Base-by-base conservation (phyloP, 179 eudicot genomes). In the Actinidia chinensis region DNA sequence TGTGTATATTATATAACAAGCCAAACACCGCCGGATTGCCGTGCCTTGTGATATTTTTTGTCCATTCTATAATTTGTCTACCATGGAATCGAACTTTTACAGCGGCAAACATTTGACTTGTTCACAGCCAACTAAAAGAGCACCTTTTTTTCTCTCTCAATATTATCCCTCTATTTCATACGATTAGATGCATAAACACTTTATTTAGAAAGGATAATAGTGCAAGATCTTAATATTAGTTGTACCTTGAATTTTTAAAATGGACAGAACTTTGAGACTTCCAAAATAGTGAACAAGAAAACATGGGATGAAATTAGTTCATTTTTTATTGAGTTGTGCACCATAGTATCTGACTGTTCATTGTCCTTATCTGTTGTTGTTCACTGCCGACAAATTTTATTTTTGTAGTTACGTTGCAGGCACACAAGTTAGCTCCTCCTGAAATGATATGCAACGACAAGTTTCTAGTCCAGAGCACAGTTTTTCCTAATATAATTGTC, bases 371-470 rank as follows among this genome's bases (percentile, higher is more conserved):
- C 6, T 52, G 18, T 47, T 9, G 51, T 40, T 60, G 71, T 25
- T 74, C 58, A 76, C 60, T 59, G 14, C 25, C 58, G 8, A n/a
- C 43, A 28, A 70, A 64, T 47, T 75, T 77, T 44, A 42, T 71
- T 67, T 78, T 54, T 86, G 79, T 78, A 95, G 98, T 95, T 79
- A 91, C 91, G 28, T 91, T 89, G 93, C 97, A 90, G 84, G 91
- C 90, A 48, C 88, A 79, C 75, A 84, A 77, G 87, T 81, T 79
- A 71, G 83, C 87, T 77, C 91, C 90, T 71, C 80, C 82, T 82
- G 94, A 89, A 76, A 72, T 85, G 87, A 79, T 82, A 65, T 95
- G 97, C 91, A 95, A 88, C 83, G 98, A 95, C 87, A 95, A 93
- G 90, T 95, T 95, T 79, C 77, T 93, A 81, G 79, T 95, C 82